Base-by-base conservation (phyloP, 768 basidiomycete genomes). In the Pisolithus orientalis region DNA sequence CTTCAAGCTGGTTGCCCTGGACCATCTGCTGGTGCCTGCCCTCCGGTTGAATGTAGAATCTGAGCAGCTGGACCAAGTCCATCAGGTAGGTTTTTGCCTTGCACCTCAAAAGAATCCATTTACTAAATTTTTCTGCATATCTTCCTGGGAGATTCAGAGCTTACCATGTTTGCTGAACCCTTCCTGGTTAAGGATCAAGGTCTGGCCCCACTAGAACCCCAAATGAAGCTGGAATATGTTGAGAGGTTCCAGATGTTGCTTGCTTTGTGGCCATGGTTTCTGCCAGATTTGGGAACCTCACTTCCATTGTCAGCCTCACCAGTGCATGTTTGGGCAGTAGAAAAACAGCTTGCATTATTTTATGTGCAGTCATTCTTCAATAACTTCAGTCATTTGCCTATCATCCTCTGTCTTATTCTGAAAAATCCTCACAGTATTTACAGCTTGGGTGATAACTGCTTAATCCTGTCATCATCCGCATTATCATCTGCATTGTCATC, bases 1-100 rank as follows among this genome's bases (percentile, higher is more conserved):
- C 1, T 59, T 56, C 27, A 53, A 63, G 29, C 44, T 63, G 2
- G n/a, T 57, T 7, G 50, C 60, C 11, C 47, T 63, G 5, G 57
- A 61, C 27, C 17, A 25, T 8, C 3, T 8, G 6, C n/a, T 50
- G 39, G 10, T 34, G 14, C 50, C 50, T 1, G 13, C 31, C 10
- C 14, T 50, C 4, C 44, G 38, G 25, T 39, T 5, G 2, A 25
- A 24, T 13, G 3, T 7, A 24, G 21, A 49, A 10, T n/a, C 31
- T 7, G n/a, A 10, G 16, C 9, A 13, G 7, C 47, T 49, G 2
- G 34, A 49, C 14, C 13, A 16, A 24, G 21, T 49, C 37, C 7
- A 13, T 1, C 34, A 49, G 38, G 47, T 49, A 39, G 1, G 25
- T 21, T 49, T 16, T 5, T 2, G 16, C 7, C 14, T 48, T 16